Percentiles rank a stretch among this genome's conserved stretches.
These are phyloP conservation scores for Suillus discolor DNA, from an alignment of 768 basidiomycete genomes.

Conservation along the genomic window DNA sequence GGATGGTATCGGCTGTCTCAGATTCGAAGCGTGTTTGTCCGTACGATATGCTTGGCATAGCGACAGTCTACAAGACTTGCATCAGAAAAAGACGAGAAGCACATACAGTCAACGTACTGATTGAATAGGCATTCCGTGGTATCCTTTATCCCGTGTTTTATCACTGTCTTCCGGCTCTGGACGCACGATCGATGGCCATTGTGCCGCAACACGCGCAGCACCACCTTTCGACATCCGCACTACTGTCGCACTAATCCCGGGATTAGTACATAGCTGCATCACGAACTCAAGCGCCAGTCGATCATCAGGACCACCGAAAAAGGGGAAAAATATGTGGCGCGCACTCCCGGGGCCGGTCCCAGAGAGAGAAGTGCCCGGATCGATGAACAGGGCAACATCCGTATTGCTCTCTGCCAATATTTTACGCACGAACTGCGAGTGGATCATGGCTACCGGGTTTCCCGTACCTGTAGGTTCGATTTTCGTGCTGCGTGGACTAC, in stretches of 20 bases:
- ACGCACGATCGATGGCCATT: slow-evolving; percentile 55
- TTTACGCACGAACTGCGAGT: slow-evolving; percentile 83
- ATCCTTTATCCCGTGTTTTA: slow-evolving; percentile 26
- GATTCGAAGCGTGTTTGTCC: slow-evolving; percentile 69
- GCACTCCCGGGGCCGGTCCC: slow-evolving; percentile 24
- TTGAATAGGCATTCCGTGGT: slow-evolving; percentile 1
- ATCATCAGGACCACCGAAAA: slow-evolving; percentile 95
- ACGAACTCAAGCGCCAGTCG: slow-evolving; percentile 83
- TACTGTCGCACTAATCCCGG: slow-evolving; percentile 69
- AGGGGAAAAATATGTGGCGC: slow-evolving; percentile 81
- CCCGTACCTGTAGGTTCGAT: slow-evolving; percentile 41
- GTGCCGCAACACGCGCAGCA: slow-evolving; percentile 52
- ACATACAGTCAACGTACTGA: slow-evolving; percentile 15
- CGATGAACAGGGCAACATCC: slow-evolving; percentile 87
- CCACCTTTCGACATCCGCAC: slow-evolving; percentile 54
- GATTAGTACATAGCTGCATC: slow-evolving; percentile 72
- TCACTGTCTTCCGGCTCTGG: slow-evolving; percentile 51
- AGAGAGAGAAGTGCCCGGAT: slow-evolving; percentile 45
- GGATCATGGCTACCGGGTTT: slow-evolving; percentile 54
- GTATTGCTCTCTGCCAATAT: slow-evolving; percentile 72
- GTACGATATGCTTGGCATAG: slow-evolving; percentile 73
- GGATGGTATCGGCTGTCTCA: slow-evolving; percentile 78
- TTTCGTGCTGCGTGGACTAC: slow-evolving; percentile 16
- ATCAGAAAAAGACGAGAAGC: slow-evolving; percentile 8
- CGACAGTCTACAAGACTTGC: slow-evolving; percentile 39